Evolutionary conservation across 2,329 filamentous ascomycete species (phyloP).

Genomic region (Cytospora piceae): DNA sequence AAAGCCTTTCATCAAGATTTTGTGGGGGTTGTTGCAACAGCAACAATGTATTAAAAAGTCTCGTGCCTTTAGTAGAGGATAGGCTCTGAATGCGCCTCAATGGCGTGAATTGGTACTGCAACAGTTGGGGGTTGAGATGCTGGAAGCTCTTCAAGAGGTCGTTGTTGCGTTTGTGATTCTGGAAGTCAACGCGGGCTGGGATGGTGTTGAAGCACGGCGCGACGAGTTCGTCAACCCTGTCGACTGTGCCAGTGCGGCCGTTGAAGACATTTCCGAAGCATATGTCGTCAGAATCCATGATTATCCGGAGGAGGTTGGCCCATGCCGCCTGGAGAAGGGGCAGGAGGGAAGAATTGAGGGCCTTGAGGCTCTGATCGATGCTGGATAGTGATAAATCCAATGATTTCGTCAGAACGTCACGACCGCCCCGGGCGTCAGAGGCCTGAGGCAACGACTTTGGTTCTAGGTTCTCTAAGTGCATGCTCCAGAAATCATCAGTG

Average conservation of each 20-base stretch:
- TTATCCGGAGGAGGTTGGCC: constrained; percentile 64
- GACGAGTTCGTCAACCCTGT: constrained; percentile 72
- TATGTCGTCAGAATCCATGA: constrained; percentile 64
- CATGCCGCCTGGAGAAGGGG: constrained; percentile 74
- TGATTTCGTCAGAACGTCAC: constrained; percentile 33
- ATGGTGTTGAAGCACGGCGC: constrained; percentile 93
- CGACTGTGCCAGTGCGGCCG: constrained; percentile 70
- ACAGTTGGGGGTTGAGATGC: constrained; percentile 59
- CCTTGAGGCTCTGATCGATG: constrained; percentile 54
- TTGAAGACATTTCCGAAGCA: constrained; percentile 89
- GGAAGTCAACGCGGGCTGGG: constrained; percentile 66
- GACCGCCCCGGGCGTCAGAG: not conserved
- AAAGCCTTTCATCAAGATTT: constrained; percentile 58
- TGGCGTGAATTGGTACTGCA: constrained; percentile 75
- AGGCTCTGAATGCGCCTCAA: constrained; percentile 70
- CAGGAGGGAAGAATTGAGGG: constrained; percentile 64
- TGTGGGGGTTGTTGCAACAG: constrained; percentile 72
- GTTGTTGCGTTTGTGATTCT: constrained; percentile 51
- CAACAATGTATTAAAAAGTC: constrained; percentile 79
- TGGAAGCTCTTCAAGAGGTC: constrained; percentile 66
- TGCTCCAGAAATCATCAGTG: constrained; percentile 68
- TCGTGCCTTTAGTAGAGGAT: constrained; percentile 46
- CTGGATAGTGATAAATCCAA: constrained; percentile 45
- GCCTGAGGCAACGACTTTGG: constrained; percentile 33
- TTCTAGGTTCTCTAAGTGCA: constrained; percentile 56